Evolutionary conservation across 1,284 basidiomycete species (phyloP), one percentile per base, ranked within the genome.

Genomic region (Microstroma glucosiphilum): DNA sequence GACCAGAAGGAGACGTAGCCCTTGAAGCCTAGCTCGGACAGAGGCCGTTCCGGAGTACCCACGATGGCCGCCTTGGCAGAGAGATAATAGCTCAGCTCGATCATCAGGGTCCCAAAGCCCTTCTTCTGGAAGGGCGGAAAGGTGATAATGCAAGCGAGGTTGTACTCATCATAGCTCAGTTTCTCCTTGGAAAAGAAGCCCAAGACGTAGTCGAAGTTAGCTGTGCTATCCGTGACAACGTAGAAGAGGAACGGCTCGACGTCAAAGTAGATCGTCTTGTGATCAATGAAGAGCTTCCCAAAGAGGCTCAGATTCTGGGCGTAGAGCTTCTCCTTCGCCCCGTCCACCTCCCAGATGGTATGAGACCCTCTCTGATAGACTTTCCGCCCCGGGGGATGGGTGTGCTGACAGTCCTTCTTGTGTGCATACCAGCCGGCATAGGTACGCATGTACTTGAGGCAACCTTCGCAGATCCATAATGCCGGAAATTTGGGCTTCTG

Each of bases 161-260:
- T 99, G 82, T 93, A 96, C 72, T 93, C 91, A 72, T 98, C 94
- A 72, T 92, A 96, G 0, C 92, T 94, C 23, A 89, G 78, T 79
- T 97, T 97, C 81, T 97, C 94, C 90, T 93, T 77, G n/a, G 21
- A 3, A 12, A 19, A 40, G 82, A 92, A 98, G 0, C 91, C 94
- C 19, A 96, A 82, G 55, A 91, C 88, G 71, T 91, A 88, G 75
- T 94, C 88, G 71, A 86, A 85, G 11, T 88, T 86, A 60, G 87
- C 86, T 13, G 79, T 78, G n/a, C 65, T 63, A 66, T 96, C 92
- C 7, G 93, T 96, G 25, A 96, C 80, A 67, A 97, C 86, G 80
- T 98, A 98, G 81, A 94, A 99, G 84, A 99, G 85, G 83, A 99
- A 99, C 3, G 96, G 96, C 65, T 96, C 97, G 71, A 98, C 96